Percentiles rank a stretch among this genome's conserved stretches.
phyloP scores from a whole-genome alignment of 2,329 filamentous ascomycete species.

The Onygena corvina region DNA sequence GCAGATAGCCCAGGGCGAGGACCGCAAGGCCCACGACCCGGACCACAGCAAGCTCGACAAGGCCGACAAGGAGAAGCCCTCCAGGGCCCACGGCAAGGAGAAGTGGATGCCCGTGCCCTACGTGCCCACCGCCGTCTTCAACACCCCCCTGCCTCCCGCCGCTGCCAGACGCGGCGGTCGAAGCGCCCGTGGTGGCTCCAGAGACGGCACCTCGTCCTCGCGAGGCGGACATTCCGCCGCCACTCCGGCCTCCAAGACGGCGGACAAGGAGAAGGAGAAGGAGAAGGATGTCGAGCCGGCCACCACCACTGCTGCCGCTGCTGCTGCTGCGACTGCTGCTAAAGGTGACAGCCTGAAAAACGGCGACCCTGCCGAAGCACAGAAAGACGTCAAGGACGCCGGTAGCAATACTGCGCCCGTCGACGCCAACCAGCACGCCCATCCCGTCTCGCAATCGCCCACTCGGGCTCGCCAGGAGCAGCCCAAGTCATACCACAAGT shows the following conservation, averaged over 20 bases:
- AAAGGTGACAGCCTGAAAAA: slow-evolving; percentile 1
- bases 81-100: slow-evolving; percentile 54
- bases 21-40: slow-evolving; percentile 54
- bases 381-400: neutral
- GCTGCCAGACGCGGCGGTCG: slow-evolving; percentile 44
- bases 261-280: slow-evolving; percentile 1
- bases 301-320: neutral
- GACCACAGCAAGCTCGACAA: slow-evolving; percentile 39
- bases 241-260: slow-evolving; percentile 21
- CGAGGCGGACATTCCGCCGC: too few relatives aligned
- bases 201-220: too few relatives aligned
- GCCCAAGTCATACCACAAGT: slow-evolving; percentile 26
- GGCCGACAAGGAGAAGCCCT: slow-evolving; percentile 50
- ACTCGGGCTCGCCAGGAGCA: slow-evolving; percentile 25
- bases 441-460: slow-evolving; percentile 22
- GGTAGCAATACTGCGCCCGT: neutral
- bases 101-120: slow-evolving; percentile 78
- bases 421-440: slow-evolving; percentile 18
- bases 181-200: slow-evolving; percentile 42
- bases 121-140: slow-evolving; percentile 73
- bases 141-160: slow-evolving; percentile 55
- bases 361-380: neutral
- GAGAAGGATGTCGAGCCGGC: neutral
- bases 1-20: slow-evolving; percentile 62
- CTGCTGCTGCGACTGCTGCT: neutral